Evolutionary conservation across 2,329 filamentous ascomycete genomes (phyloP).

Genomic region (Penicillium italicum): DNA sequence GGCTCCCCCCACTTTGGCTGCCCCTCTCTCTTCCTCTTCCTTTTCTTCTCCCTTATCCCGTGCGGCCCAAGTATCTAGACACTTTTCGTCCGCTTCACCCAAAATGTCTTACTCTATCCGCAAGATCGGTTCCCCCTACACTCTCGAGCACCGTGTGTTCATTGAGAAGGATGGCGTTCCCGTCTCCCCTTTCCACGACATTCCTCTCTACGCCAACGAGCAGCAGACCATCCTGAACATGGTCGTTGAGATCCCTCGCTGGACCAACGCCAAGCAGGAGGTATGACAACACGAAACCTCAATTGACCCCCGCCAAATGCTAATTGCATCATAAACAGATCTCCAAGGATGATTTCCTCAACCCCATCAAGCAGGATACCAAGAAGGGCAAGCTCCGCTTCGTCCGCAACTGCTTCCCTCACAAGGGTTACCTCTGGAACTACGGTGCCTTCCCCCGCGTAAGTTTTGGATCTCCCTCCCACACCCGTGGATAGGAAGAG

Average conservation of each 20-base stretch:
- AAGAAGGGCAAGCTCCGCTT: slow-evolving; percentile 99
- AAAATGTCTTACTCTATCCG: slow-evolving; percentile 64
- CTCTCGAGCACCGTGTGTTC: slow-evolving; percentile 94
- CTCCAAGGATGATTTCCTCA: slow-evolving; percentile 96
- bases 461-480: slow-evolving; percentile 34
- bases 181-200: slow-evolving; percentile 96
- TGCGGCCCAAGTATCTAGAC: slow-evolving; percentile 47
- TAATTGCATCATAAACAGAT: slow-evolving; percentile 58
- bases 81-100: slow-evolving; percentile 44
- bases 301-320: slow-evolving; percentile 8
- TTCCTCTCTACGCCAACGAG: slow-evolving; percentile 94
- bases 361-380: slow-evolving; percentile 98
- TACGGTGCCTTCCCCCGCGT: slow-evolving; percentile 99
- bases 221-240: slow-evolving; percentile 98
- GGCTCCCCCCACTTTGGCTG: slow-evolving; percentile 41
- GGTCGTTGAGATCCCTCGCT: slow-evolving; percentile 98
- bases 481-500: neutral
- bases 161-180: slow-evolving; percentile 95
- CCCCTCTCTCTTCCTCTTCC: slow-evolving; percentile 30
- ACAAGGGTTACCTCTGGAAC: slow-evolving; percentile 99
- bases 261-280: slow-evolving; percentile 99
- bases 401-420: slow-evolving; percentile 99
- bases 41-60: slow-evolving; percentile 31
- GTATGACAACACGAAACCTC: slow-evolving; percentile 51
- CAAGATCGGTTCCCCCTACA: slow-evolving; percentile 87